A percentile compares a stretch with the other conserved stretches of the same genome.
phyloP scores from a whole-genome alignment of 2,329 filamentous ascomycete genomes.

The Pyrenophora tritici-repentis region DNA sequence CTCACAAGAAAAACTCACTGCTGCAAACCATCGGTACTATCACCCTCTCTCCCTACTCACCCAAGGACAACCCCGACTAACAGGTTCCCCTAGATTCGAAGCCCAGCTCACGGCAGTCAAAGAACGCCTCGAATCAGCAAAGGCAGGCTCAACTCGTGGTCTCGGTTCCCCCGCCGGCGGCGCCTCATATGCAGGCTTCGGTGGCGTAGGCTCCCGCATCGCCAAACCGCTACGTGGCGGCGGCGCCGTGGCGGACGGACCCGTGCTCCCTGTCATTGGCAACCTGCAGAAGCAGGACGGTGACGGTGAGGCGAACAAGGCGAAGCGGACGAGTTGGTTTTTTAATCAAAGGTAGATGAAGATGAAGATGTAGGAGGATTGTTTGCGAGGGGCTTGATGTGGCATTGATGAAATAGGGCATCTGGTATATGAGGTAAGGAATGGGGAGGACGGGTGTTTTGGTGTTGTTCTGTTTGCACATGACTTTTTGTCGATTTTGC shows the following conservation, averaged over 20 bases:
- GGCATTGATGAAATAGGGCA: no score
- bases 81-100: conserved; percentile 74
- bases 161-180: conserved; percentile 65
- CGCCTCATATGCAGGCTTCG: conserved; percentile 68
- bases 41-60: not conserved
- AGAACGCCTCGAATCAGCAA: conserved; percentile 94
- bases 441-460: no score
- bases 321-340: conserved; percentile 76
- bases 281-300: conserved; percentile 58
- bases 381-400: no score
- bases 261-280: conserved; percentile 50
- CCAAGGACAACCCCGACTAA: conserved; percentile 8
- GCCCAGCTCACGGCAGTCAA: conserved; percentile 96
- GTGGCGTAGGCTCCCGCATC: conserved; percentile 60
- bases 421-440: no score
- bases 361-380: no score
- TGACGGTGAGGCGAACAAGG: conserved; percentile 56
- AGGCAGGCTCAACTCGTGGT: conserved; percentile 85
- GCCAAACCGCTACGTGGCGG: conserved; percentile 63
- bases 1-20: conserved; percentile 96
- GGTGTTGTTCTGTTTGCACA: no score
- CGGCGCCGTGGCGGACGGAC: conserved; percentile 50
- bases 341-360: conserved; percentile 55
- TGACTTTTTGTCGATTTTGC: no score
- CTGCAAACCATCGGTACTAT: conserved; percentile 93